Conservation (phyloP, 2,329 filamentous ascomycete genomes). For the Chalaropsis thielavioides region DNA sequence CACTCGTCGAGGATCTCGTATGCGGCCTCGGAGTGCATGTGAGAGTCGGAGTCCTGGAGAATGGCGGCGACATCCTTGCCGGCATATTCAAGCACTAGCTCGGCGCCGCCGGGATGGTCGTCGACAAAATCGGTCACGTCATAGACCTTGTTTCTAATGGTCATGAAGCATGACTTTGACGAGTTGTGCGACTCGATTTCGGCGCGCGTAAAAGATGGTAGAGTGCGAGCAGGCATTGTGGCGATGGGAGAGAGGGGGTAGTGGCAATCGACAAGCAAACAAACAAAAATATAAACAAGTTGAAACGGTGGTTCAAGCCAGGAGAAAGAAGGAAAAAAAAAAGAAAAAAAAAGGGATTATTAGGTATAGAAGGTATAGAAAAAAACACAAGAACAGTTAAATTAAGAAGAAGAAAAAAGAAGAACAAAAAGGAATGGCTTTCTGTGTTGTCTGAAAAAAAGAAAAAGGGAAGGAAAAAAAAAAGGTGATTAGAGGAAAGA, state of each 20-base stretch:
- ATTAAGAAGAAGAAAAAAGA: constrained; percentile 13
- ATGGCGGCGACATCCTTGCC: constrained; percentile 43
- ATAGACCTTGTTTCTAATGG: constrained; percentile 78
- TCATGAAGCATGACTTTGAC: constrained; percentile 79
- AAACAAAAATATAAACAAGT: background rate
- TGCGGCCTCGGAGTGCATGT: constrained; percentile 73
- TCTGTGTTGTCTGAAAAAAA: background rate
- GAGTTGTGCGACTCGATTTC: constrained; percentile 74
- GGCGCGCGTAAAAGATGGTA: constrained; percentile 67
- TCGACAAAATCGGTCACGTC: constrained; percentile 86
- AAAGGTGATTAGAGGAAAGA: background rate
- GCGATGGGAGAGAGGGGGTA: background rate
- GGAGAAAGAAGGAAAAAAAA: constrained; percentile 10
- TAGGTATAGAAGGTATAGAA: constrained; percentile 9
- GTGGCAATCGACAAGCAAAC: background rate
- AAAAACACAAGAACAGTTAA: constrained; percentile 7
- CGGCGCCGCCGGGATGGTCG: constrained; percentile 78
- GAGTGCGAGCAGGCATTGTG: constrained; percentile 47
- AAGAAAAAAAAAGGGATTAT: constrained; percentile 1
- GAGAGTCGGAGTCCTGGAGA: constrained; percentile 44
- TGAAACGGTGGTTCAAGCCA: background rate
- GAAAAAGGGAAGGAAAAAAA: constrained; percentile 1
- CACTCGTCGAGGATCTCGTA: constrained; percentile 35
- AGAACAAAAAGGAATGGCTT: constrained; percentile 11
- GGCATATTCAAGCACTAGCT: constrained; percentile 77